Conservation (phyloP, 1,284 basidiomycete species). For the Farysia itapuensis region DNA sequence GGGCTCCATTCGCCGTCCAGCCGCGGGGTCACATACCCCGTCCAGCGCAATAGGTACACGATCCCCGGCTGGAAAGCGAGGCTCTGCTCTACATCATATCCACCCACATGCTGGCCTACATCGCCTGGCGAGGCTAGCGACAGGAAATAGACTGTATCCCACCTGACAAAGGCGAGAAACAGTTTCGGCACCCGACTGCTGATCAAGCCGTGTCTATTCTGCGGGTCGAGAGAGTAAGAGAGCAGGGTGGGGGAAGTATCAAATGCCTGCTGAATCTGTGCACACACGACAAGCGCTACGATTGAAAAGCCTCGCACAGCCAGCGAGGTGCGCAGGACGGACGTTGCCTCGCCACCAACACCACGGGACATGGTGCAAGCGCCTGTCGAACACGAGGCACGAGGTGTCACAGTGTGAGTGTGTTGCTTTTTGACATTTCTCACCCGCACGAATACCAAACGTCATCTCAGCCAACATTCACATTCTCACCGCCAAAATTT, state of each 20-base stretch:
- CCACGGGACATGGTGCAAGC: no score
- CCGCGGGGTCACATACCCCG: conserved; percentile 15
- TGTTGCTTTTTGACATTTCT: no score
- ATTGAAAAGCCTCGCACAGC: conserved; percentile 8
- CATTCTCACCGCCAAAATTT: no score
- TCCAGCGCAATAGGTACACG: conserved; percentile 25
- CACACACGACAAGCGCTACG: conserved; percentile 11
- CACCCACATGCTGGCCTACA: conserved; percentile 4
- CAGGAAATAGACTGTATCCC: conserved; percentile 84
- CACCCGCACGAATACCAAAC: no score
- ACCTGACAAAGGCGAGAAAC: conserved; percentile 66
- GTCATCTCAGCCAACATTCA: no score
- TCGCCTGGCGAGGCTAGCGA: conserved; percentile 20
- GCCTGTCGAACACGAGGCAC: no score
- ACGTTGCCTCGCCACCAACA: no score
- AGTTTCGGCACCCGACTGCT: conserved; percentile 1
- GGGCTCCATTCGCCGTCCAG: conserved; percentile 34
- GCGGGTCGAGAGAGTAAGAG: conserved; percentile 16
- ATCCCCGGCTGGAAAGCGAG: conserved; percentile 82
- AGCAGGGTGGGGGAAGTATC: conserved; percentile 47
- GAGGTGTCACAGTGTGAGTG: no score
- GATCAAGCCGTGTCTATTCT: conserved; percentile 1
- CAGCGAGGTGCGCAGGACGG: conserved; percentile 10
- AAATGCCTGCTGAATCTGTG: conserved; percentile 31
- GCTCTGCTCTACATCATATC: conserved; percentile 76